A percentile compares a stretch with the other conserved stretches of the same genome.
Conservation (phyloP, 768 basidiomycete species). For the Suillus plorans region DNA sequence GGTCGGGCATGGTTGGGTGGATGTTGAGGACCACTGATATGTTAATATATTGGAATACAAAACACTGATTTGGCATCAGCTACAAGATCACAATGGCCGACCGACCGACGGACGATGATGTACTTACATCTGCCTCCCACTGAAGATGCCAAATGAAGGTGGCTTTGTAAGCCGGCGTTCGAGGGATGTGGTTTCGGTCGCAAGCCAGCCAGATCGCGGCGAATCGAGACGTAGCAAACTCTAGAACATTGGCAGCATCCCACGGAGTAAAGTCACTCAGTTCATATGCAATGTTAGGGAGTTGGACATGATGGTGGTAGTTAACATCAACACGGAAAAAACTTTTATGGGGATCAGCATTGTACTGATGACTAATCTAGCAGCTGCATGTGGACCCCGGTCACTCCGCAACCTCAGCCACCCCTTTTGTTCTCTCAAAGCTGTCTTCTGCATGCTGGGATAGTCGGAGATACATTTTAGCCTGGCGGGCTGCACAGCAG, state of each 20-base stretch:
- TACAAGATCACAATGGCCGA: too few relatives aligned
- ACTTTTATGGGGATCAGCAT: neutral
- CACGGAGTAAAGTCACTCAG: neutral
- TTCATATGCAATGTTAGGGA: neutral
- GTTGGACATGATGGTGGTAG: neutral
- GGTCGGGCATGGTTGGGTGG: neutral
- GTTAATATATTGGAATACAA: neutral
- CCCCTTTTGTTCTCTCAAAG: neutral
- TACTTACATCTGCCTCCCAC: neutral
- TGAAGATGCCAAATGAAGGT: neutral
- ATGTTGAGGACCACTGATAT: neutral
- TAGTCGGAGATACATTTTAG: neutral
- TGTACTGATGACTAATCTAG: neutral
- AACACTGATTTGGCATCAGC: neutral
- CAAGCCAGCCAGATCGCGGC: neutral
- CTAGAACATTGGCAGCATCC: neutral
- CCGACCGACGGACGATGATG: neutral
- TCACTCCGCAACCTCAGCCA: neutral
- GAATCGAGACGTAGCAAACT: neutral
- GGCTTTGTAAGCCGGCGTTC: neutral
- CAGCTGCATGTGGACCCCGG: neutral
- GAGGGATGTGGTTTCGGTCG: neutral
- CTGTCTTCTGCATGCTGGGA: neutral
- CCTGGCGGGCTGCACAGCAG: neutral
- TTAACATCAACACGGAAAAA: neutral